Base-by-base conservation (phyloP, 1,284 basidiomycete genomes). In the Gymnopus androsaceus region DNA sequence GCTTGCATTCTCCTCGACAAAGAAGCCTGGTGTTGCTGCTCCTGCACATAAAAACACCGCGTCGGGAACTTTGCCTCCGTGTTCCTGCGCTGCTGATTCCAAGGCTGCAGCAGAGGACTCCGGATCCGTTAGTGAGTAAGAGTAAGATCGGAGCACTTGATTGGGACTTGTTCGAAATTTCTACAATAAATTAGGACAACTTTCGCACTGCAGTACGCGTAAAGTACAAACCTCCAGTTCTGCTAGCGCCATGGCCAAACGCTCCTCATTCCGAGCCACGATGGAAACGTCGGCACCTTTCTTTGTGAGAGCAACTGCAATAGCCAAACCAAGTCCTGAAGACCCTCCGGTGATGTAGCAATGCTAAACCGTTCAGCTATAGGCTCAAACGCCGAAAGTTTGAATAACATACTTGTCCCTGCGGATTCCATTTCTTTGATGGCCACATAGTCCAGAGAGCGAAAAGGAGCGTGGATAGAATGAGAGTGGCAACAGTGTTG, bases 21-120 rank as follows among this genome's bases (percentile, higher is more conserved):
- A 94, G 69, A 87, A 89, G 53, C 80, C 80, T 0, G 92, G 92
- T 55, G 75, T 80, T 0, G 84, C 71, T 30, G 71, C 79, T 12
- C 94, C 93, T 0, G 92, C 92, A 31, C 91, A 94, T 23, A 88
- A 76, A 66, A 94, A 90, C 47, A 91, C 75, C n/a, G 84, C 84
- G 61, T 94, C 90, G 0, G 92, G 92, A 5, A 79, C 75, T 31
- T 71, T 70, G 0, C 83, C 84, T 7, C 69, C 76, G 61, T 85
- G 81, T 0, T 76, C 71, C 21, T 69, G 36, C n/a, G 66, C 82
- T 4, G 84, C 88, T n/a, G 80, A 72, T 31, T 83, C 75, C n/a
- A 93, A 69, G 1, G 90, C 90, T 3, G 76, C 75, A 1, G 72
- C 67, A 4, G 89, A 80, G 0, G 75, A 75, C 4, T 71, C 67